phyloP scores from a whole-genome alignment of 1,284 basidiomycete species.

The Cryptococcus maquisensis region DNA sequence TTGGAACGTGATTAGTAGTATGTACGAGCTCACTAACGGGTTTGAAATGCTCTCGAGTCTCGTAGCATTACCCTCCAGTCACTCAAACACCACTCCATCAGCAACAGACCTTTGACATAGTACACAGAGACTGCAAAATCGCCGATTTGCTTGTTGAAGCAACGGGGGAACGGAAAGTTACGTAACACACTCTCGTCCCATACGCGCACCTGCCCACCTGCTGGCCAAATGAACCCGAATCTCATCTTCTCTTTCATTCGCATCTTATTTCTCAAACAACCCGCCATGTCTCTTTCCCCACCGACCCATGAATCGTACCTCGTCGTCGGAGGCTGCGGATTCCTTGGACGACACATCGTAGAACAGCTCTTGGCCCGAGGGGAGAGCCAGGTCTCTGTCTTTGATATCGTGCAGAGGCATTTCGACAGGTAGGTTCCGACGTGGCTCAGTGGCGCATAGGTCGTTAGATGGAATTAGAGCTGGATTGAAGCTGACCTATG shows the following conservation, averaged over 20 bases:
- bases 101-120: no score
- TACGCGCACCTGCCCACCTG: no score
- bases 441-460: no score
- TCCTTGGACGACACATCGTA: conserved; percentile 85
- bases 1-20: no score
- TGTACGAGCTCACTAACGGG: no score
- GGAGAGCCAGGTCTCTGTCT: conserved; percentile 69
- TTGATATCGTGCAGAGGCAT: conserved; percentile 86
- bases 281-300: not conserved
- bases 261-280: not conserved
- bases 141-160: no score
- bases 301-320: conserved; percentile 50
- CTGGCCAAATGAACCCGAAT: not conserved
- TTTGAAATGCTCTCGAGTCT: no score
- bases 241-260: not conserved
- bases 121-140: no score
- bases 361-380: conserved; percentile 71
- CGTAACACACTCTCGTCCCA: no score
- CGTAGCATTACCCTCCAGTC: no score
- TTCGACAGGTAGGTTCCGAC: conserved; percentile 52
- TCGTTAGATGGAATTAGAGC: not conserved
- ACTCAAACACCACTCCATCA: no score
- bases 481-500: conserved; percentile 3
- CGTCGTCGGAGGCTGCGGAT: conserved; percentile 87
- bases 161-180: no score